A percentile compares a stretch with the other conserved stretches of the same genome.
Evolutionary conservation across 1,284 basidiomycete genomes (phyloP).

Genomic region (Anthracocystis setariae): DNA sequence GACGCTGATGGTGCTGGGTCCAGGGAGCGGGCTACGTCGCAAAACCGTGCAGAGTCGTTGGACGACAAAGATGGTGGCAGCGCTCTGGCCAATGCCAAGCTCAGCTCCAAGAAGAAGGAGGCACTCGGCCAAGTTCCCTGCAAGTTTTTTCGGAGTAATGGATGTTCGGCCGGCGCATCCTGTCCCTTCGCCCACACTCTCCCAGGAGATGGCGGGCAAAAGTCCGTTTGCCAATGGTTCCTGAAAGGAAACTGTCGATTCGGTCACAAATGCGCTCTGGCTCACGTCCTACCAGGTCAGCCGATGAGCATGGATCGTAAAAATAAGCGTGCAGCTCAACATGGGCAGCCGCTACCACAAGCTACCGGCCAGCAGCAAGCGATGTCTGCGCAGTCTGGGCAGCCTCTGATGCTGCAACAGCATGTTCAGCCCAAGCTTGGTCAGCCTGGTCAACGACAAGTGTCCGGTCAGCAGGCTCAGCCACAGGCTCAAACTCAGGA

Average conservation of each 20-base stretch:
- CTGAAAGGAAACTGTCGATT: conserved; percentile 92
- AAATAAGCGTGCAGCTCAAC: conserved; percentile 95
- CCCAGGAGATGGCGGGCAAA: conserved; percentile 70
- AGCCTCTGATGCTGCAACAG: conserved; percentile 5
- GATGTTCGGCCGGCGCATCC: conserved; percentile 86
- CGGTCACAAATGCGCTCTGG: conserved; percentile 85
- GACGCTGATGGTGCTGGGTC: conserved; percentile 27
- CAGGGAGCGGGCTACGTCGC: conserved; percentile 28
- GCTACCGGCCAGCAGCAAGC: conserved; percentile 4
- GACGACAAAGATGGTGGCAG: conserved; percentile 58
- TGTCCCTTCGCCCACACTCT: conserved; percentile 89
- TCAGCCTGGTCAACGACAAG: conserved; percentile 9
- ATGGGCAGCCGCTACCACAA: conserved; percentile 54
- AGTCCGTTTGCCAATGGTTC: conserved; percentile 93
- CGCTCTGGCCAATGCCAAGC: conserved; percentile 63
- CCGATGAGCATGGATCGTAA: conserved; percentile 87
- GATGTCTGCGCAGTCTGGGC: conserved; percentile 4
- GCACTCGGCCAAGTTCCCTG: conserved; percentile 96
- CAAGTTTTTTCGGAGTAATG: conserved; percentile 85
- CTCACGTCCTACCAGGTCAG: conserved; percentile 92
- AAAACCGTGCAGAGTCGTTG: conserved; percentile 26
- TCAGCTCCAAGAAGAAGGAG: conserved; percentile 70
- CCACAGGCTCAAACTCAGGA: conserved; percentile 11
- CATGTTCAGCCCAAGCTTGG: conserved; percentile 6
- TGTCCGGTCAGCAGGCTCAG: conserved; percentile 14